Base-by-base conservation (phyloP, 2,329 filamentous ascomycete genomes). In the Cytospora mali region DNA sequence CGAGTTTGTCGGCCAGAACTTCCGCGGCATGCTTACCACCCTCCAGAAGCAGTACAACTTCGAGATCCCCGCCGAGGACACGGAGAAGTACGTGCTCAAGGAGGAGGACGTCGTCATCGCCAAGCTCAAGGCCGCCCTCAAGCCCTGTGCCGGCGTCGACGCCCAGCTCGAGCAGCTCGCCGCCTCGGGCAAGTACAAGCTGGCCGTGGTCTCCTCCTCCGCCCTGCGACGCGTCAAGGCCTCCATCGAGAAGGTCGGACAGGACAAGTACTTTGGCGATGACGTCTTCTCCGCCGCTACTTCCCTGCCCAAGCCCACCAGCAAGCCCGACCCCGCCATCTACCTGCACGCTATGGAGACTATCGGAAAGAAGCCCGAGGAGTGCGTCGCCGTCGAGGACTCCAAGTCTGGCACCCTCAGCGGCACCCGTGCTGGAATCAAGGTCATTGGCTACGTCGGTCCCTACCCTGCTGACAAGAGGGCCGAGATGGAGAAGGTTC, bases 1-100 rank as follows among this genome's bases (percentile, higher is more conserved):
- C 69, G 91, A 96, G 79, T 97, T 96, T 72, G 92, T 97, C 70
- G 93, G 93, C 71, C 90, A 95, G 76, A 96, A 96, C 84, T 97
- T 96, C 84, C 91, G 92, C 69, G 91, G 92, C 77, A 96, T 96
- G 91, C 88, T 96, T 78, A 77, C 81, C 64, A 87, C 86, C 65
- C 86, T 97, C 65, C 88, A 93, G 76, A 79, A 86, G 75, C 89
- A 90, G 76, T 88, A 91, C 81, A 81, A 83, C 76, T 94, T 96
- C 77, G 78, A 82, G 58, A 85, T 97, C 77, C 70, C 77, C 28
- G 75, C 82, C 23, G 86, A 85, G 2, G 90, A 96, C 72, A 77
- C 93, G 62, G 88, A 95, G 70, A 75, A 73, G 48, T 96, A 92
- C 74, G 91, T 96, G 66, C 82, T 80, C 70, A 82, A 82, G 70